Evolutionary conservation across 1,284 basidiomycete genomes (phyloP).

Genomic region (Rhodotorula sp.): DNA sequence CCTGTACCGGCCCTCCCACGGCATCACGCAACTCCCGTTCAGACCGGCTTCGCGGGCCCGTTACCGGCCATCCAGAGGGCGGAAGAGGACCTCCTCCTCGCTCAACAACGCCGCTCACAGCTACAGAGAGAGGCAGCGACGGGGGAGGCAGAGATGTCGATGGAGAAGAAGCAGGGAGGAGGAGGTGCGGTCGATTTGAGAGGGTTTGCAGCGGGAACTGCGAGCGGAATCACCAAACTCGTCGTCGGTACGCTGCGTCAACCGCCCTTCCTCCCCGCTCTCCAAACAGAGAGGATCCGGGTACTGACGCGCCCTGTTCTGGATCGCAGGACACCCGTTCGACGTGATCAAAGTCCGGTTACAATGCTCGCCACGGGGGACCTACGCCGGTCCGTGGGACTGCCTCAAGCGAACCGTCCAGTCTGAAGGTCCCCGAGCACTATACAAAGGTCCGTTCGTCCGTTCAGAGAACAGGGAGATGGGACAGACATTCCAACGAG

Average conservation of each 20-base stretch:
- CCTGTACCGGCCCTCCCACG: background rate
- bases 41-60: background rate
- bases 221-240: constrained; percentile 51
- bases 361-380: constrained; percentile 69
- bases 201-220: constrained; percentile 50
- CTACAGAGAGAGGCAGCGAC: background rate
- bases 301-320: background rate
- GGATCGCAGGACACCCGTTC: constrained; percentile 34
- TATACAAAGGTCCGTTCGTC: constrained; percentile 53
- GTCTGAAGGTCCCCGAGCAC: constrained; percentile 55
- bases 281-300: background rate
- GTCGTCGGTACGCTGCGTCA: constrained; percentile 47
- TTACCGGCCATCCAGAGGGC: background rate
- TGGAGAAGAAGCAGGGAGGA: background rate
- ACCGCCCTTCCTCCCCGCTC: background rate
- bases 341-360: constrained; percentile 53
- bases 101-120: background rate
- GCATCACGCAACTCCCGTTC: background rate
- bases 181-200: constrained; percentile 29
- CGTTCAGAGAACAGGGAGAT: background rate
- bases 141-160: background rate
- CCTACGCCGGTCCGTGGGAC: constrained; percentile 65
- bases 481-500: too few species aligned
- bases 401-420: constrained; percentile 63
- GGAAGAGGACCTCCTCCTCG: background rate